Evolutionary conservation across 1,284 basidiomycete genomes (phyloP), one percentile per base, ranked within the genome.

Genomic region (Malassezia psittaci): DNA sequence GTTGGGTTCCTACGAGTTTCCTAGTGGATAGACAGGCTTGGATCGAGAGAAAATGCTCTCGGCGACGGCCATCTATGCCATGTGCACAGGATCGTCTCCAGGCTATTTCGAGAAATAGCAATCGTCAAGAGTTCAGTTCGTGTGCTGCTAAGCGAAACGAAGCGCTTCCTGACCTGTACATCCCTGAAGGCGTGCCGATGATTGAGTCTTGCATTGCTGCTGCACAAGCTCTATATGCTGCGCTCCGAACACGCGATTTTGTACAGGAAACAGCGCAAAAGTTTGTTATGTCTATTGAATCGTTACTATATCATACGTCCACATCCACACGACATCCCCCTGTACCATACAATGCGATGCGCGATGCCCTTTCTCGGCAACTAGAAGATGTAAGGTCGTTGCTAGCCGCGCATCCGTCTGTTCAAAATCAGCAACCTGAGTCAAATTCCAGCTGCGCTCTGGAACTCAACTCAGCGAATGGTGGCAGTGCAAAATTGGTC

Each of bases 1-100:
- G 94, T n/a, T 99, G 93, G 93, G 96, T 96, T 76, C 93, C 93
- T n/a, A 90, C 88, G 64, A 81, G 80, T 60, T 81, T 79, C 61
- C 40, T 66, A n/a, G 35, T 43, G 37, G 35, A 29, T 10, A 13
- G 13, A 7, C 21, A 19, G 41, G 19, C 15, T 11, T 15, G 16
- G 40, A 39, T n/a, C 38, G 19, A 3, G 38, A 39, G n/a, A 39
- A 19, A n/a, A 39, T 39, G 4, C 43, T 39, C 38, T n/a, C 3
- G n/a, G 15, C n/a, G 9, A 12, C 40, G 11, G 40, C 40, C 40
- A 3, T 24, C n/a, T 10, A 18, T 24, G 40, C 40, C 40, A 42
- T 18, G 19, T 19, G 5, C 8, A 19, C 38, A 10, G 39, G 8
- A 16, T 16, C 39, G 8, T 32, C 12, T 16, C 41, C 5, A 8